These are phyloP conservation scores for Aspergillus nidulans DNA, from an alignment of 495 filamentous ascomycete genomes.

Conservation along the genomic window DNA sequence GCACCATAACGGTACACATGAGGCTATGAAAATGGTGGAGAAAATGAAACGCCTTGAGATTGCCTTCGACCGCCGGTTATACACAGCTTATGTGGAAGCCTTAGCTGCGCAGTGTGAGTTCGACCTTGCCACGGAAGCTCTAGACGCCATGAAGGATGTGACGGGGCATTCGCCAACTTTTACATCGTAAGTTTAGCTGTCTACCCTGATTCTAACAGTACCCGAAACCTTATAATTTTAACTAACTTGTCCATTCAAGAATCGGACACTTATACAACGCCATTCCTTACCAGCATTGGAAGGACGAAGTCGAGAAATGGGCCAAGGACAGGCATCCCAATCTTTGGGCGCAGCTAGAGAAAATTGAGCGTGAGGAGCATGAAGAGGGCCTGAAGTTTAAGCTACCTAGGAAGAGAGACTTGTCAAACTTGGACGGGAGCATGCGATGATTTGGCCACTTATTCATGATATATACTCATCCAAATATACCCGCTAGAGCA, in stretches of 20 bases:
- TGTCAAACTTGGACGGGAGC: not conserved
- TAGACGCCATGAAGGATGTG: constrained; percentile 60
- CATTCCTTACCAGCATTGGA: constrained; percentile 52
- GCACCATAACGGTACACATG: constrained; percentile 53
- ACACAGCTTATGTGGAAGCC: constrained; percentile 67
- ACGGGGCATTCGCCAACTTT: constrained; percentile 60
- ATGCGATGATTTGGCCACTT: not conserved
- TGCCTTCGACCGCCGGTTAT: constrained; percentile 65
- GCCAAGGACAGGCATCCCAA: constrained; percentile 59
- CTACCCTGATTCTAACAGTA: not conserved
- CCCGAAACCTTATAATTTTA: not conserved
- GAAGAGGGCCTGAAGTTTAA: constrained; percentile 38
- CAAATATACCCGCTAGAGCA: no score
- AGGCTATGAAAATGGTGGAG: constrained; percentile 69
- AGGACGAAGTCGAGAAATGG: constrained; percentile 69
- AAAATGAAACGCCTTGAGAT: constrained; percentile 72
- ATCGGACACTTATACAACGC: constrained; percentile 72
- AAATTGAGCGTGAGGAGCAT: constrained; percentile 28
- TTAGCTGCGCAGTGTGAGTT: constrained; percentile 65
- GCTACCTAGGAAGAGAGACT: constrained; percentile 1
- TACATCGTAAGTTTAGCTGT: constrained; percentile 59
- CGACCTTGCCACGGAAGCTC: constrained; percentile 57
- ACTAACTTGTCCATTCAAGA: constrained; percentile 35
- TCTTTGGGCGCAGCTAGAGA: constrained; percentile 58
- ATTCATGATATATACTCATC: not conserved